Evolutionary conservation across 345 rosid genomes (phyloP), one percentile per base, ranked within the genome.

Genomic region (Gossypium raimondii): DNA sequence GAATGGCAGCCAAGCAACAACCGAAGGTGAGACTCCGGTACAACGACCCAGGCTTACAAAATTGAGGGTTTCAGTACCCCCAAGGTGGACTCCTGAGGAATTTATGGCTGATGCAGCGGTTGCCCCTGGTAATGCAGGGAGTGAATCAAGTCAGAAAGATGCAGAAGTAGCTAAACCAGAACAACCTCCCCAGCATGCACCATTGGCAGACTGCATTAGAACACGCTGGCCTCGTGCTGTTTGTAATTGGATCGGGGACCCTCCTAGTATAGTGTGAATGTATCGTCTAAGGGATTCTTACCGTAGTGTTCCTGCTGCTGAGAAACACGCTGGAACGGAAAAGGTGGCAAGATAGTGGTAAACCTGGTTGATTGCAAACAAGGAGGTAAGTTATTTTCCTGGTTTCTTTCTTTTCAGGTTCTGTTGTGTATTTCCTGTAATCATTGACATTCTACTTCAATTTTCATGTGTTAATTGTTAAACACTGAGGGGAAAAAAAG

Each of bases 31-130:
- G 70, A 84, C 76, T 55, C 95, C 98, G 0, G 76, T 82, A 62
- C 99, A 96, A 74, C 92, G 98, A 81, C 99, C 99, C 51, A 79
- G 99, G 83, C 97, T 96, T 29, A 90, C 97, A n/a, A 96, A 89
- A 76, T 79, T 96, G 73, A 90, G 78, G 81, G 99, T 96, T 69
- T 87, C 97, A 45, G 99, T 92, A 73, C 99, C 99, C 29, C 99
- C 99, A n/a, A 88, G 94, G 78, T 96, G 99, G 99, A 96, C 95
- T 27, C 97, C 94, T 0, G 97, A 93, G 83, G 99, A 96, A 80
- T 96, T 87, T 88, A 83, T 93, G 97, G 78, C 97, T 1, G 87
- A 87, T 68, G 89, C 84, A 56, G 79, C 58, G 0, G 75, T 82
- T 73, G 73, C 94, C 4, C 84, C 90, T 58, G 79, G 78, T 64